These are phyloP conservation scores for Thraustochytrium sp. DNA, from an alignment of 352 stramenopile genomes.

Conservation along the genomic window DNA sequence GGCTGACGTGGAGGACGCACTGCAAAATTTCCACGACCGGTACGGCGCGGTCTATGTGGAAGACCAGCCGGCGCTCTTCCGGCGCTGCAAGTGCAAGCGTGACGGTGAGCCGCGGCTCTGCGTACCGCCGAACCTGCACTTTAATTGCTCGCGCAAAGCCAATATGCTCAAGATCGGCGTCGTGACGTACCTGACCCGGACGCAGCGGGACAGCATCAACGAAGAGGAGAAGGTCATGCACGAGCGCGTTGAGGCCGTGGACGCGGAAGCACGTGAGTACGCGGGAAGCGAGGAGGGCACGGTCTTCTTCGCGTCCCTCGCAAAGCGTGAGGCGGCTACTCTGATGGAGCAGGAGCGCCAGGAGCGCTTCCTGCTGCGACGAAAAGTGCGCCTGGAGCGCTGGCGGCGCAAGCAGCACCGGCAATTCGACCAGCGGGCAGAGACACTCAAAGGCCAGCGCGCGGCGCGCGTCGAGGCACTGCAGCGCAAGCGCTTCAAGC, in stretches of 20 bases:
- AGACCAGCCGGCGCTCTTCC: not conserved
- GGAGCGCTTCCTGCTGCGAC: not conserved
- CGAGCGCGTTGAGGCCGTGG: not conserved
- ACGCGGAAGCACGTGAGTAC: not conserved
- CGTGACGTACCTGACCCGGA: slow-evolving; percentile 17
- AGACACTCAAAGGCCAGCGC: not conserved
- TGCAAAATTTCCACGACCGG: not conserved
- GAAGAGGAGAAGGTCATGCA: not conserved
- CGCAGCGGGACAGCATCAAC: slow-evolving; percentile 4
- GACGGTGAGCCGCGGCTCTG: slow-evolving; percentile 32
- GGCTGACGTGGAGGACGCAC: slow-evolving; percentile 16
- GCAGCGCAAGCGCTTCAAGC: not conserved
- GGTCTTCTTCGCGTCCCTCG: not conserved
- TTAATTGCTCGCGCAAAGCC: slow-evolving; percentile 5
- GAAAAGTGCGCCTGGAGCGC: not conserved
- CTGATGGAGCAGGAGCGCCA: slow-evolving; percentile 36
- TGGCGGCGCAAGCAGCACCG: not conserved
- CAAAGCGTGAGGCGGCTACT: not conserved
- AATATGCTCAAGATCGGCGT: not conserved
- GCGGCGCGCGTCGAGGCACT: slow-evolving; percentile 1
- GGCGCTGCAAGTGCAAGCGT: slow-evolving; percentile 6
- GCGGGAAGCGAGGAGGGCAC: not conserved
- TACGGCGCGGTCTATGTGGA: not conserved
- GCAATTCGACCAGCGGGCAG: not conserved
- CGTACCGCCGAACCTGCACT: slow-evolving; percentile 31